Percentiles rank a stretch among this genome's conserved stretches.
phyloP scores from a whole-genome alignment of 108 stramenopile species.

The Cylindrotheca fusiformis region DNA sequence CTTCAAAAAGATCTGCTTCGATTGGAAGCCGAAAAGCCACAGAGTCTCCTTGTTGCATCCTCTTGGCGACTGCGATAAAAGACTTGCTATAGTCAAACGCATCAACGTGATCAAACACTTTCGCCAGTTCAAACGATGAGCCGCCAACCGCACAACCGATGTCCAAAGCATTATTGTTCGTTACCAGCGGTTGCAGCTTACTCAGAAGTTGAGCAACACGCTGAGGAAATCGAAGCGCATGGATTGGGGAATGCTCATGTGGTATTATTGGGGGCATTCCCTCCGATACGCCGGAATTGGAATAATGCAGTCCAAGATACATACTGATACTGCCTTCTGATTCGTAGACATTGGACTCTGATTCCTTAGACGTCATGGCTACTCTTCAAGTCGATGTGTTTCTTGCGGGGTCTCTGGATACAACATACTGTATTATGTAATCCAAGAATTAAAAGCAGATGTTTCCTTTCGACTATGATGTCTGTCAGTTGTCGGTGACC shows the following conservation, averaged over 20 bases:
- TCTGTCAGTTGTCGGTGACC: no score
- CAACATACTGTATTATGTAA: no score
- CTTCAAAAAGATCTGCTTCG: conserved; percentile 63
- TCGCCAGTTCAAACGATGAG: conserved; percentile 74
- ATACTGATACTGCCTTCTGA: conserved; percentile 43
- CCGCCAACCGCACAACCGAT: conserved; percentile 92
- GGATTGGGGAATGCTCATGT: conserved; percentile 46
- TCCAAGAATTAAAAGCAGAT: no score
- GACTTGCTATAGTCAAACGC: conserved; percentile 80
- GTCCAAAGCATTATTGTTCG: conserved; percentile 56
- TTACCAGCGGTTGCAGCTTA: conserved; percentile 36
- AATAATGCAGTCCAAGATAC: conserved; percentile 71
- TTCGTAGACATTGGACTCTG: conserved; percentile 79
- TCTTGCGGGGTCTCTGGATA: no score
- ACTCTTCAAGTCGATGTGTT: no score
- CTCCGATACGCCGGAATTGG: conserved; percentile 41
- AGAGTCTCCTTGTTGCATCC: conserved; percentile 42
- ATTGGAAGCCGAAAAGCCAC: conserved; percentile 61
- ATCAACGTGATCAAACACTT: conserved; percentile 73
- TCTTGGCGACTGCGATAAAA: conserved; percentile 76
- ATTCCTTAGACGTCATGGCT: no score
- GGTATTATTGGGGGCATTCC: conserved; percentile 42
- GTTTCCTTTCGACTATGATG: no score
- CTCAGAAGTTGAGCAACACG: conserved; percentile 44
- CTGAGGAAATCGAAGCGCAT: conserved; percentile 63